Evolutionary conservation across 1,139 yeast species (phyloP).

Genomic region (Kurtzmaniella quercitrusa): DNA sequence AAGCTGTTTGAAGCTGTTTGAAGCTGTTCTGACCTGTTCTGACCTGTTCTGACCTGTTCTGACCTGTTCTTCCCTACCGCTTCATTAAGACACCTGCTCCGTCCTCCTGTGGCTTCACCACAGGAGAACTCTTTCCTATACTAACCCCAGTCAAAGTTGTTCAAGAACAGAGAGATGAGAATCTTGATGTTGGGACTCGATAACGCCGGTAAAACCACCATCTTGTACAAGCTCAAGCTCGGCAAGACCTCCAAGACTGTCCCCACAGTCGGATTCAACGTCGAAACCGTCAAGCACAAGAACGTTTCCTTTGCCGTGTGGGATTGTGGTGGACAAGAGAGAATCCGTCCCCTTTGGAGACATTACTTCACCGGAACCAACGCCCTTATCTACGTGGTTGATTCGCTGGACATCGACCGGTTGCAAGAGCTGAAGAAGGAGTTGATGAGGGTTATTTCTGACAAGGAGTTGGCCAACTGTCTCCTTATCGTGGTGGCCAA

Average conservation of each 20-base stretch:
- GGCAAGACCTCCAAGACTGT: conserved; percentile 79
- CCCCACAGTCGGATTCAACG: conserved; percentile 94
- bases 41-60: too few species aligned
- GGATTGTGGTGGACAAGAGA: conserved; percentile 97
- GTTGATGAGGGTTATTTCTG: conserved; percentile 69
- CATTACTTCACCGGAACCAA: conserved; percentile 93
- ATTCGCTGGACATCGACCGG: conserved; percentile 68
- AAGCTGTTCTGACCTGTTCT: too few species aligned
- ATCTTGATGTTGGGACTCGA: conserved; percentile 80
- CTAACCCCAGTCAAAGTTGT: conserved; percentile 29
- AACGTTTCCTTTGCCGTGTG: conserved; percentile 89
- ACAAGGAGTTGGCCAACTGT: conserved; percentile 78
- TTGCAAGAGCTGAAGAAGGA: conserved; percentile 78
- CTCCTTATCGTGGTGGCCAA: conserved; percentile 82
- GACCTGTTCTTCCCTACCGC: too few species aligned
- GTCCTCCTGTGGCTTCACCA: too few species aligned
- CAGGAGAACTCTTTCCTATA: neutral
- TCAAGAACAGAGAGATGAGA: conserved; percentile 73
- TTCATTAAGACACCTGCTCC: too few species aligned
- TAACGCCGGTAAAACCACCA: conserved; percentile 84
- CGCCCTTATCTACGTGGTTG: conserved; percentile 90
- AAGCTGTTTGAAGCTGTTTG: too few species aligned
- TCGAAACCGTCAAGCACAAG: conserved; percentile 85
- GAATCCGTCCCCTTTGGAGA: conserved; percentile 89
- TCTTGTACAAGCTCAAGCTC: conserved; percentile 67